Conservation (phyloP, 495 filamentous ascomycete genomes). For the Penicillium tannophilum region DNA sequence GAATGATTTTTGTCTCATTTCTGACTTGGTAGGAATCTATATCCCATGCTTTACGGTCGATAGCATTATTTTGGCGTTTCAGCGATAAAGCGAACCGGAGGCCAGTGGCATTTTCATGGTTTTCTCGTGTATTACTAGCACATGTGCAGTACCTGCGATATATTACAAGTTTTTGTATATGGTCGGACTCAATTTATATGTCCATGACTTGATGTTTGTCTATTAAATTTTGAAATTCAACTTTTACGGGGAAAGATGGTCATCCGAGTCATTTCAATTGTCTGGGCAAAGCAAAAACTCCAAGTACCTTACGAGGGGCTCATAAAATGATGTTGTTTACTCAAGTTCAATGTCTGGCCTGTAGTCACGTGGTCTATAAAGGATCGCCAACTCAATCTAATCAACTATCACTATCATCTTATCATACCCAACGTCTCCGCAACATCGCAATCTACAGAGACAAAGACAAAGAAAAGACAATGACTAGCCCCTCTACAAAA, state of each 20-base stretch:
- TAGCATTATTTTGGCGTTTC: constrained; percentile 15
- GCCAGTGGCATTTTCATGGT: neutral
- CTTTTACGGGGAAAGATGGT: no score
- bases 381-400: constrained; percentile 3
- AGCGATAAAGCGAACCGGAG: neutral
- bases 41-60: neutral
- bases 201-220: neutral
- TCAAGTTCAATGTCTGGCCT: neutral
- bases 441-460: constrained; percentile 4
- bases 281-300: no score
- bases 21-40: neutral
- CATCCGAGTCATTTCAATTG: no score
- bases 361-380: neutral
- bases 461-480: constrained; percentile 13
- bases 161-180: constrained; percentile 1
- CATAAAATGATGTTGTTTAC: no score
- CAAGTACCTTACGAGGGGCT: no score
- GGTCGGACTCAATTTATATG: neutral
- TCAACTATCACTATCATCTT: constrained; percentile 2
- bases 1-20: constrained; percentile 29
- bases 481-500: constrained; percentile 51
- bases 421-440: constrained; percentile 6
- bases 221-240: no score
- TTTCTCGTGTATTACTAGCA: neutral
- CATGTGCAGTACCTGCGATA: neutral